These are phyloP conservation scores for Rosellinia necatrix DNA, from an alignment of 2,329 filamentous ascomycete species.

Conservation along the genomic window DNA sequence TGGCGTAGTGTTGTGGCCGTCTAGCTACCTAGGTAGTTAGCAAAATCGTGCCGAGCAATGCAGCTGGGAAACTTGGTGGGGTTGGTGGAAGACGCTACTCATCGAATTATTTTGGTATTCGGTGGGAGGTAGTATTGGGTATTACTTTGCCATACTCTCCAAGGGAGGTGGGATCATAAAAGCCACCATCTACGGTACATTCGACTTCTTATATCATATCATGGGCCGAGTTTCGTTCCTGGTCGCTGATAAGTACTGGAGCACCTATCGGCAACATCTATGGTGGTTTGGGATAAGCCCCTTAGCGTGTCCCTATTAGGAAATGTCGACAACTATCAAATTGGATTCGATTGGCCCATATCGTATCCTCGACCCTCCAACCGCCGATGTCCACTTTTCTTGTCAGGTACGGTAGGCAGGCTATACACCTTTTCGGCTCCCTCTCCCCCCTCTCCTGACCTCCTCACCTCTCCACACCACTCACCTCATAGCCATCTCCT, in stretches of 20 bases:
- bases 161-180: constrained; percentile 2
- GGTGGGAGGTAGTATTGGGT: not conserved
- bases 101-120: not conserved
- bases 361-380: not conserved
- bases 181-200: constrained; percentile 5
- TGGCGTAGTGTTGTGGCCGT: constrained; percentile 7
- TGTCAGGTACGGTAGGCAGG: constrained; percentile 4
- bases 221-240: no score
- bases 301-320: constrained; percentile 2
- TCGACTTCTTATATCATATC: not conserved
- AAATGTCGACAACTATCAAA: not conserved
- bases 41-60: constrained; percentile 1
- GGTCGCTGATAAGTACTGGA: not conserved
- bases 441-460: constrained; percentile 1
- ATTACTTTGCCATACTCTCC: not conserved
- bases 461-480: constrained; percentile 14
- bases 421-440: no score
- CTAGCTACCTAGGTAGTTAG: not conserved
- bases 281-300: constrained; percentile 5
- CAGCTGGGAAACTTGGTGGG: constrained; percentile 18
- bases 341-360: constrained; percentile 9
- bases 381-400: not conserved
- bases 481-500: not conserved
- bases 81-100: not conserved
- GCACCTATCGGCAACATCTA: no score